Percentiles rank a stretch among this genome's conserved stretches.
These are phyloP conservation scores for Apostasia ramifera DNA, from an alignment of 106 monocot genomes.

Conservation along the genomic window DNA sequence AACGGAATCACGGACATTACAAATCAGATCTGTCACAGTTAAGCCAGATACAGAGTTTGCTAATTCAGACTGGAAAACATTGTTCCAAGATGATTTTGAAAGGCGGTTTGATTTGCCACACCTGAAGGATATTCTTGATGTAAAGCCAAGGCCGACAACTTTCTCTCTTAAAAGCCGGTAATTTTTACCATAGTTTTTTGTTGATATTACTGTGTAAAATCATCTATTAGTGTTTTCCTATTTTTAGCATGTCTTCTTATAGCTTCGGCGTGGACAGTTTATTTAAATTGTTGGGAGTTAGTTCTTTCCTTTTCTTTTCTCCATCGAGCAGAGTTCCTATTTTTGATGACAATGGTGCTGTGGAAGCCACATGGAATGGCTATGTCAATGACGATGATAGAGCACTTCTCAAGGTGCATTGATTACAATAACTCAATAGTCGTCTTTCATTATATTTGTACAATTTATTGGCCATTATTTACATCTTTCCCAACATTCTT, in stretches of 20 bases:
- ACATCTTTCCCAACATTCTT: too few relatives aligned
- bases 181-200: neutral
- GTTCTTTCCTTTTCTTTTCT: neutral
- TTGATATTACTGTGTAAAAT: neutral
- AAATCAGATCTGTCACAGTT: conserved; percentile 21
- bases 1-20: conserved; percentile 7
- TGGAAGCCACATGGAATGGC: conserved; percentile 24
- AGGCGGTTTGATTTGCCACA: conserved; percentile 58
- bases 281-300: too few relatives aligned
- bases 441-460: too few relatives aligned
- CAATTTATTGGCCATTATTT: too few relatives aligned
- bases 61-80: conserved; percentile 57
- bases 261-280: too few relatives aligned
- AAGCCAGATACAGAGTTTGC: conserved; percentile 44
- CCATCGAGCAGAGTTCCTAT: conserved; percentile 31
- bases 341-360: conserved; percentile 28
- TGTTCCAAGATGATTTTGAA: conserved; percentile 53
- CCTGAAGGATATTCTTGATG: conserved; percentile 57
- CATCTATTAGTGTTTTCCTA: neutral
- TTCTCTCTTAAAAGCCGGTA: conserved; percentile 62
- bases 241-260: neutral
- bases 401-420: conserved; percentile 73
- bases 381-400: conserved; percentile 74
- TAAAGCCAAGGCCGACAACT: conserved; percentile 55
- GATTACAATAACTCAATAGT: too few relatives aligned